These are phyloP conservation scores for Populus hybrid DNA, from an alignment of 441 rosid genomes.

Conservation along the genomic window DNA sequence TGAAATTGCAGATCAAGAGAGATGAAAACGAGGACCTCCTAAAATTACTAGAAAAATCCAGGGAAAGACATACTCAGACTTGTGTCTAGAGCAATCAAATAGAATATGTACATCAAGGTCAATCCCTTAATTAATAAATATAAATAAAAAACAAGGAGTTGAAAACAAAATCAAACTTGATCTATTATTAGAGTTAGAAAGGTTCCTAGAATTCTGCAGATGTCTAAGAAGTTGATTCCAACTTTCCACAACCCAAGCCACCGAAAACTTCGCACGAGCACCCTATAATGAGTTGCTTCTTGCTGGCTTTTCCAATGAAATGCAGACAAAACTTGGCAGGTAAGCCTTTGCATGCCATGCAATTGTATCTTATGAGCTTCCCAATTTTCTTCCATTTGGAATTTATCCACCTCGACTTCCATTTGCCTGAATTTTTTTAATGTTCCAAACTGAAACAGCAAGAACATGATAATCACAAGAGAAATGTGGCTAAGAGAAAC, in stretches of 20 bases:
- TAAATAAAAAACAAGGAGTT: constrained; percentile 3
- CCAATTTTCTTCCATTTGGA: constrained; percentile 14
- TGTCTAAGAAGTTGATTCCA: constrained; percentile 26
- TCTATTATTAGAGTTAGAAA: constrained; percentile 43
- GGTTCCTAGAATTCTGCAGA: constrained; percentile 44
- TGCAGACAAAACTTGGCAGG: constrained; percentile 49
- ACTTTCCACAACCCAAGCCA: constrained; percentile 21
- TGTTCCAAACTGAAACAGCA: constrained; percentile 17
- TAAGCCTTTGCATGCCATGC: constrained; percentile 46
- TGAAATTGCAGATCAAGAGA: no score
- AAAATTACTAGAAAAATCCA: constrained; percentile 18
- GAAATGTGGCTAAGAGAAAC: constrained; percentile 20
- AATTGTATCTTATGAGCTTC: constrained; percentile 23
- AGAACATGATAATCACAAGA: constrained; percentile 29
- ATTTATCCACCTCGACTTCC: constrained; percentile 8
- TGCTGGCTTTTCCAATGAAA: constrained; percentile 34
- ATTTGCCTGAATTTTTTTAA: constrained; percentile 5
- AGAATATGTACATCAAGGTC: constrained; percentile 36
- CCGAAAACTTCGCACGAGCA: constrained; percentile 25
- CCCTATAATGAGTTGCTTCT: constrained; percentile 41
- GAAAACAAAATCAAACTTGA: constrained; percentile 15
- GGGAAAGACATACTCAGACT: constrained; percentile 28
- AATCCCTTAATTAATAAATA: constrained; percentile 21
- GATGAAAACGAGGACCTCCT: neutral
- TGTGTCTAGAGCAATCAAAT: constrained; percentile 45